Base-by-base conservation (phyloP, 2,329 filamentous ascomycete species). In the Apiospora kogelbergensis region DNA sequence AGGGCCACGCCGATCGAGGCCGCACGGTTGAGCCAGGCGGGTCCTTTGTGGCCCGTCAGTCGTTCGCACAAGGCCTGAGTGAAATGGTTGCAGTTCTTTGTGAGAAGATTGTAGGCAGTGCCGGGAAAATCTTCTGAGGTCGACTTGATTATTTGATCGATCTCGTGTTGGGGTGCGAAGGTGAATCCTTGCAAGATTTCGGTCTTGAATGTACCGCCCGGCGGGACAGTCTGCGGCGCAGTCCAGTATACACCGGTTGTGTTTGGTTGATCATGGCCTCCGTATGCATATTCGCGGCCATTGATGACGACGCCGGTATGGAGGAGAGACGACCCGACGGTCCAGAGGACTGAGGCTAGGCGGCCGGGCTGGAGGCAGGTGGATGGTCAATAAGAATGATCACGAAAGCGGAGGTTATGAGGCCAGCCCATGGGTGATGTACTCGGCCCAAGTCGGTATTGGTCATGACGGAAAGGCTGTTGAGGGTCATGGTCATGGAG, bases 61-160 rank as follows among this genome's bases (percentile, higher is more conserved):
- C 88, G 88, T 77, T 91, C 84, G 80, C 92, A 94, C 22, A 97
- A 85, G 74, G 91, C 89, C 24, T 89, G 89, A 2, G 93, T 95
- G 78, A 97, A 97, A 78, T 97, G 93, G 78, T 97, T 97, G 85
- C 93, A 97, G 80, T 97, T 97, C 74, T 90, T 90, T 24, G 90
- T 94, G 60, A 97, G 85, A 17, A 97, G 86, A 76, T 96, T 95
- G 80, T 97, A 96, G 17, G 87, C 87, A 0, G 90, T 90, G 30
- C 93, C 93, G 68, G 90, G 85, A 75, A 96, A 97, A 73, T 90
- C 86, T 53, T 91, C 86, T 1, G 91, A 93, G 15, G 90, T 91
- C 68, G 84, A 84, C 74, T 86, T 88, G 60, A 97, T 87, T 48
- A 93, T 90, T 17, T 83, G 77, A 67, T 94, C 90, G 73, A 96